Evolutionary conservation across 2,329 filamentous ascomycete genomes (phyloP).

Genomic region (Fusarium sacchari): DNA sequence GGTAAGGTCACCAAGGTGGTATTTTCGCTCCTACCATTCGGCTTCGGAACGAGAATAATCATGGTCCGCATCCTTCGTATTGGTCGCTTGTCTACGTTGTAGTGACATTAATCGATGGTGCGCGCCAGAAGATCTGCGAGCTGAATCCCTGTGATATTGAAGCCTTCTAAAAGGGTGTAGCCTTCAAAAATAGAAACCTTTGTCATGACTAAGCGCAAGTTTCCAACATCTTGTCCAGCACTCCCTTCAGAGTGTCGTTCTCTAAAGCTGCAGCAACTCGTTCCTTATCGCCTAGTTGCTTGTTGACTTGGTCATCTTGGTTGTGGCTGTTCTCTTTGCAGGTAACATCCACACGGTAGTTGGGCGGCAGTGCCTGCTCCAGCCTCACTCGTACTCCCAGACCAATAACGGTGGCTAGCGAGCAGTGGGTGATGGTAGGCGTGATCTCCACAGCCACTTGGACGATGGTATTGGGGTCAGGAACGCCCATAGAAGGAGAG

Average conservation of each 20-base stretch:
- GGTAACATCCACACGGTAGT: slow-evolving; percentile 90
- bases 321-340: slow-evolving; percentile 97
- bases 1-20: slow-evolving; percentile 16
- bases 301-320: slow-evolving; percentile 95
- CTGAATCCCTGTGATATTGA: background rate
- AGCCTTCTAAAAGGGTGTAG: background rate
- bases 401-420: slow-evolving; percentile 94
- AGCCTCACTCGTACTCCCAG: slow-evolving; percentile 91
- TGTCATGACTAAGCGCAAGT: slow-evolving; percentile 70
- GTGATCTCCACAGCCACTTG: slow-evolving; percentile 89
- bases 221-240: slow-evolving; percentile 93
- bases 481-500: slow-evolving; percentile 50
- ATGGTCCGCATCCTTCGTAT: background rate
- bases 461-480: slow-evolving; percentile 66
- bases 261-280: slow-evolving; percentile 93
- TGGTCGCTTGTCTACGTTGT: background rate
- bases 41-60: slow-evolving; percentile 12
- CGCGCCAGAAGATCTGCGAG: slow-evolving; percentile 4
- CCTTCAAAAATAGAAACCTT: background rate
- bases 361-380: slow-evolving; percentile 88
- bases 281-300: slow-evolving; percentile 96
- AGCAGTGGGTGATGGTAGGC: slow-evolving; percentile 96
- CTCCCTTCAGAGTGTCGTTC: slow-evolving; percentile 88
- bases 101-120: background rate
- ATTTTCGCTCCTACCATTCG: slow-evolving; percentile 15